These are phyloP conservation scores for Arctostaphylos glauca DNA, from an alignment of 148 eudicot genomes.

Conservation along the genomic window DNA sequence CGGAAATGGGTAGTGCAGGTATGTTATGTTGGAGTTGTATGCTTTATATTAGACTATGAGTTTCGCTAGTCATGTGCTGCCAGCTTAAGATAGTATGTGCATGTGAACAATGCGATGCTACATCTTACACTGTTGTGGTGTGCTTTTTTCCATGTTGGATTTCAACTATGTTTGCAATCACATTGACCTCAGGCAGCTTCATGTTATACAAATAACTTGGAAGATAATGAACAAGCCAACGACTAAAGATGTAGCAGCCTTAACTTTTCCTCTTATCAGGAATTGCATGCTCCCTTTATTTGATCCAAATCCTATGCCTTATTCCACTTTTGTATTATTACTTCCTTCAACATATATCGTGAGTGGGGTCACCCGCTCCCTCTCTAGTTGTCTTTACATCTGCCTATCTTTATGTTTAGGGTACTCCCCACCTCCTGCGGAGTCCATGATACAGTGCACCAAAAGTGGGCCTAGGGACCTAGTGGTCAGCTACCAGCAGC, in stretches of 20 bases:
- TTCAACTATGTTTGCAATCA: not conserved
- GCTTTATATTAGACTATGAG: not conserved
- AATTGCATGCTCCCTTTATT: not conserved
- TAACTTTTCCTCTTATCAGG: not conserved
- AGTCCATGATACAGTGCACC: conserved; percentile 19
- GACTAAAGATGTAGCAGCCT: not conserved
- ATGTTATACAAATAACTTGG: not conserved
- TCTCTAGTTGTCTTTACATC: not conserved
- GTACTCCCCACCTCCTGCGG: conserved; percentile 22
- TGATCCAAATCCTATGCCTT: not conserved
- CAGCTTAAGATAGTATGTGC: not conserved
- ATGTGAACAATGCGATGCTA: not conserved
- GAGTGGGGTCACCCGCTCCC: not conserved
- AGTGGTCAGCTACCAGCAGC: conserved; percentile 9
- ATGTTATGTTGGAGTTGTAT: not conserved
- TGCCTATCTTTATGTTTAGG: not conserved
- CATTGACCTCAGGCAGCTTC: not conserved
- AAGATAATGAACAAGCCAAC: not conserved
- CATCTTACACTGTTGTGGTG: not conserved
- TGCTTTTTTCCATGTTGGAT: not conserved
- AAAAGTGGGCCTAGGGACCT: conserved; percentile 16
- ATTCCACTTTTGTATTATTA: not conserved
- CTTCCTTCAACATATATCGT: not conserved
- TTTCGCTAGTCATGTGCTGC: not conserved
- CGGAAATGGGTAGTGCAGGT: conserved; percentile 13